Base-by-base conservation (phyloP, 305 asterid genomes). In the Solanum chacoense region DNA sequence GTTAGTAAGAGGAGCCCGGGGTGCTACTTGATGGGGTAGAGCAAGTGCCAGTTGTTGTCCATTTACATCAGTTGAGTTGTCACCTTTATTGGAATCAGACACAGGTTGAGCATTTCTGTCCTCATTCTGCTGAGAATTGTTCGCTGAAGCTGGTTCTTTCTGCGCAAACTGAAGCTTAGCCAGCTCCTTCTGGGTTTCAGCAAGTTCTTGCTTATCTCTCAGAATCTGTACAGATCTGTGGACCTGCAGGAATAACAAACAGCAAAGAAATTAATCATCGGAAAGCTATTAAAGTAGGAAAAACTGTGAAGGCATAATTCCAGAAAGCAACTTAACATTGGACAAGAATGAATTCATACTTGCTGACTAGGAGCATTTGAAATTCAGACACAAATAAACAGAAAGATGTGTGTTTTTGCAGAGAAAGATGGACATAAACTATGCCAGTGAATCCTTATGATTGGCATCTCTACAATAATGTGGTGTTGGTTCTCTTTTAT, bases 151-250 rank as follows among this genome's bases (percentile, higher is more conserved):
- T 73, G 95, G 89, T 85, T 94, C 98, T 74, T 93, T 95, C 85
- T 94, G 96, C 2, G 91, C 94, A 87, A 93, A 95, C 88, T 97
- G 97, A 92, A 97, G 98, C 91, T 93, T 95, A 88, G 99, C 95
- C 76, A 96, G 95, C 91, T 96, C 99, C 91, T 94, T 96, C 91
- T 96, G 99, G 86, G 99, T 87, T 38, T 97, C 98, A 18, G 97
- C 96, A 77, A 97, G 98, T 90, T 97, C 98, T 88, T 97, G 99
- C 91, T 96, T 97, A 88, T 97, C 99, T 85, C 98, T 91, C 78
- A 97, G 93, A 90, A 96, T 94, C 94, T 96, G 99, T 91, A 97
- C 95, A 38, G 98, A 96, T 91, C 99, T 93, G 93, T 94, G 99
- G 74, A 96, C 99, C 99, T 97, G 93, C 92, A 90, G 74, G 87